Conservation (phyloP, 139 green algal genomes). For the Chlamydomonas incerta region DNA sequence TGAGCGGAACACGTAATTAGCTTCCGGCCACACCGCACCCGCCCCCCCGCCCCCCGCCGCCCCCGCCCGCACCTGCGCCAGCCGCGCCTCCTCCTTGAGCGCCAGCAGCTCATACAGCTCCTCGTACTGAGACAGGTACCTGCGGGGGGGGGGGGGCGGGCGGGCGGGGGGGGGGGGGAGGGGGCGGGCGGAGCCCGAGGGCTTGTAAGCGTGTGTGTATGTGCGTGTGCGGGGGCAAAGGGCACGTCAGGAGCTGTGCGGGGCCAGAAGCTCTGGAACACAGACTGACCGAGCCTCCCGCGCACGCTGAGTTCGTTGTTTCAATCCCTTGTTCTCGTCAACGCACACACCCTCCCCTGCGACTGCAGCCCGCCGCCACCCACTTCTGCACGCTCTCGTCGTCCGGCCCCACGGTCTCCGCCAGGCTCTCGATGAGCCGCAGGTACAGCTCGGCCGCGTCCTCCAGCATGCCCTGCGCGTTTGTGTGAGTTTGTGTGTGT, state of each 20-base stretch:
- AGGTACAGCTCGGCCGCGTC: constrained; percentile 21
- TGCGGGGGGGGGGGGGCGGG: too few relatives aligned
- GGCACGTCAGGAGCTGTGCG: too few relatives aligned
- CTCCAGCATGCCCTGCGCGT: constrained; percentile 16
- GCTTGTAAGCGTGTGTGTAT: too few relatives aligned
- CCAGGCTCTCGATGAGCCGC: constrained; percentile 12
- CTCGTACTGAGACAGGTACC: constrained; percentile 4
- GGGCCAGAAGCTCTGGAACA: too few relatives aligned
- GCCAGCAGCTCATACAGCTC: background rate
- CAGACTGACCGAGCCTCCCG: too few relatives aligned
- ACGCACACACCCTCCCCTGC: background rate
- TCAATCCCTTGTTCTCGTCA: background rate
- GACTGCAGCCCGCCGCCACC: constrained; percentile 14
- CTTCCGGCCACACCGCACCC: too few relatives aligned
- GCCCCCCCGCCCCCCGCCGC: background rate
- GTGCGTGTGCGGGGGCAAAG: too few relatives aligned
- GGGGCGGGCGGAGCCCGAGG: too few relatives aligned
- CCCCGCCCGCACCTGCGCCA: background rate
- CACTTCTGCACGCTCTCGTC: background rate
- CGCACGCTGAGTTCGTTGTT: too few relatives aligned
- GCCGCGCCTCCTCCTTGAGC: background rate
- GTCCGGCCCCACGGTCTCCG: background rate
- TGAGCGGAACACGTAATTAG: too few relatives aligned
- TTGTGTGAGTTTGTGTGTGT: too few relatives aligned
- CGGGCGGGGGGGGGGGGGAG: too few relatives aligned